These are phyloP conservation scores for Puccinia sorghi DNA, from an alignment of 1,284 basidiomycete species.

Conservation along the genomic window DNA sequence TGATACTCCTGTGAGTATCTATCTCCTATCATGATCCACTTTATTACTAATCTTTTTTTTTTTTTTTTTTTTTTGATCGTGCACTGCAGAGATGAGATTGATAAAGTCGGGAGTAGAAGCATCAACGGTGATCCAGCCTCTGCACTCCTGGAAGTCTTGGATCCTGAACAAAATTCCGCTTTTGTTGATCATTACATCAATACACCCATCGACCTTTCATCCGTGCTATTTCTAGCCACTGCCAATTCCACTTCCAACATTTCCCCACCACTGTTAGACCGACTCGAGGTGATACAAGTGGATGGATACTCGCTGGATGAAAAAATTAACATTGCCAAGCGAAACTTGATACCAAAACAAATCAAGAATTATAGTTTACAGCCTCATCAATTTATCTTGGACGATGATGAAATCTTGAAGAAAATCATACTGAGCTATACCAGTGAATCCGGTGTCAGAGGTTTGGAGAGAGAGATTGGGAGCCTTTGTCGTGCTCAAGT, in stretches of 20 bases:
- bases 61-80: background rate
- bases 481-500: slow-evolving; percentile 81
- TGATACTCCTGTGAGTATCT: slow-evolving; percentile 57
- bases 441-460: slow-evolving; percentile 86
- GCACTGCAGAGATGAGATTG: slow-evolving; percentile 58
- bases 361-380: slow-evolving; percentile 69
- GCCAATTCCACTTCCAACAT: slow-evolving; percentile 61
- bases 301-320: slow-evolving; percentile 60
- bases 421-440: slow-evolving; percentile 77
- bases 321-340: slow-evolving; percentile 60
- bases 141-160: slow-evolving; percentile 61
- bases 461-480: slow-evolving; percentile 81
- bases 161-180: slow-evolving; percentile 60
- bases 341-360: slow-evolving; percentile 79
- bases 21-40: background rate
- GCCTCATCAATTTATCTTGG: slow-evolving; percentile 62
- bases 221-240: slow-evolving; percentile 61
- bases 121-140: slow-evolving; percentile 61
- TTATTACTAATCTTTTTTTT: background rate
- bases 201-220: slow-evolving; percentile 56
- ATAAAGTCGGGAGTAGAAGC: slow-evolving; percentile 59
- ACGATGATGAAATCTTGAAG: slow-evolving; percentile 71
- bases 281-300: slow-evolving; percentile 60
- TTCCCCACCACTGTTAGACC: slow-evolving; percentile 59
- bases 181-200: slow-evolving; percentile 61